Evolutionary conservation across 805 yeast species (phyloP), one percentile per base, ranked within the genome.

Genomic region (Soucietia sequanensis): DNA sequence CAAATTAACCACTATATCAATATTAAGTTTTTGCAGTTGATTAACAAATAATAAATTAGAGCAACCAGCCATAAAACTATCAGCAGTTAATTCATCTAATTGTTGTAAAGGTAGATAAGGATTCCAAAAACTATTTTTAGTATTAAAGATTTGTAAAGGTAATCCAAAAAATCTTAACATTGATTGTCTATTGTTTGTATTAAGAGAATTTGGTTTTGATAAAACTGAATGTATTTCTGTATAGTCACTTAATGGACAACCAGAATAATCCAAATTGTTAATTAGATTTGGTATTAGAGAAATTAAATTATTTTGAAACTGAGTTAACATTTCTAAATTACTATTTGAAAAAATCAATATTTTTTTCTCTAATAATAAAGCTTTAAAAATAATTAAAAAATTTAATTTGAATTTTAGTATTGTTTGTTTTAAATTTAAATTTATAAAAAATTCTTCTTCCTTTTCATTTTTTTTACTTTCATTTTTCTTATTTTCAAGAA

Each of bases 51-150:
- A 65, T 26, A 90, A 80, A 60, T 93, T 93, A 4, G 97, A 89
- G 27, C 95, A 81, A 1, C 99, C 99, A 31, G 87, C 75, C 52
- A 86, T 63, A 46, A 78, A 93, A 53, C 80, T 79, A 23, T 72
- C 64, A 0, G 90, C 74, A 33, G 71, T 74, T 34, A 93, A 66
- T 46, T 84, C 89, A 34, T 84, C 84, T 37, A 91, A 65, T 53
- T 91, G 98, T 57, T 91, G 99, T 36, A 93, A 65, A 0, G 98
- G 95, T n/a, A 90, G 72, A 60, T 91, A 93, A 2, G 99, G 98
- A 47, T 84, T 82, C 70, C 95, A 90, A 40, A 91, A 72, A 1
- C 95, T 89, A 28, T 95, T 95, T 46, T 78, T 76, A 6, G 73
- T 68, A 32, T 88, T 88, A 60, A 93, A 93, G 1, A 89, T 58